Base-by-base conservation (phyloP, 345 rosid species). In the Psidium guajava region DNA sequence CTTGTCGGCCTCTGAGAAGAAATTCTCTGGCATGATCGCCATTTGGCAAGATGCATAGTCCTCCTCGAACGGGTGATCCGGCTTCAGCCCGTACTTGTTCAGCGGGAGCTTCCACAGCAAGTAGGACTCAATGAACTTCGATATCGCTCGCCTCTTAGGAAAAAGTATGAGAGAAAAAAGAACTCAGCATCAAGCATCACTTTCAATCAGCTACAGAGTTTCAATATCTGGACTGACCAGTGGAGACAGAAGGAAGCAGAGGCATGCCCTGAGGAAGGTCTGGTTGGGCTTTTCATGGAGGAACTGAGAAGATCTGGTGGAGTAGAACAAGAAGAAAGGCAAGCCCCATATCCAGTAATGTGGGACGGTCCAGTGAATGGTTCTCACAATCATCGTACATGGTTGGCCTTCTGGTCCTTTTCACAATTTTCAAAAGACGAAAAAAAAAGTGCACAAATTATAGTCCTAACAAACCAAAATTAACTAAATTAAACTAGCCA, bases 301-400 rank as follows among this genome's bases (percentile, higher is more conserved):
- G 85, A 93, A 90, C 51, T 93, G 96, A 75, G 96, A 90, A 58
- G 85, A 90, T 82, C 96, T 91, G 28, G 94, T 93, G 81, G 96
- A 93, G 85, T 90, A 93, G 84, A 93, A 93, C 86, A 93, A 56
- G 94, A 87, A 92, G 89, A 93, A 93, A 22, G 96, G 94, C 87
- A 93, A 87, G 6, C 96, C 96, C 95, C 95, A 93, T 22, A 93
- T 87, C 90, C 89, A 51, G 80, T 93, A 93, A 12, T 89, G 86
- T 18, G 95, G 95, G 77, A 93, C 89, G 3, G 94, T 92, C 95
- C 95, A 93, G 85, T 93, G 95, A 50, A 93, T 81, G 16, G 91
- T 91, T 89, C 95, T 89, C 83, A 91, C 82, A 85, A 93, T 91
- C 90, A 93, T 91, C 22, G 94, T 93, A 88, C 95, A 93, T 16